phyloP scores from a whole-genome alignment of 1,139 yeast genomes.

The Eremothecium sinecaudum region DNA sequence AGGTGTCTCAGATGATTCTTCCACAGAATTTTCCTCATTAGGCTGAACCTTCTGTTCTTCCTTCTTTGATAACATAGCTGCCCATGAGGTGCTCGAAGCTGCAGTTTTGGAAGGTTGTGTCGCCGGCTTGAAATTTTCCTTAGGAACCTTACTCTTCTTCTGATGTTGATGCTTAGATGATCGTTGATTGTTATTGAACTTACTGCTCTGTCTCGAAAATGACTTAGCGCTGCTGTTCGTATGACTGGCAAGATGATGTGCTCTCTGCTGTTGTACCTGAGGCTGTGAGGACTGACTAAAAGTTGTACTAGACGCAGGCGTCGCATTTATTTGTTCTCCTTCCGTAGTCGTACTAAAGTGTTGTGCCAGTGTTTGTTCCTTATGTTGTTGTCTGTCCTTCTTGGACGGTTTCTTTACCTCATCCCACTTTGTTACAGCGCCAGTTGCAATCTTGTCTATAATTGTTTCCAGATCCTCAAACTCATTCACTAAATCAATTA shows the following conservation, averaged over 20 bases:
- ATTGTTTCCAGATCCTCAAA: conserved; percentile 70
- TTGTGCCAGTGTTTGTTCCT: conserved; percentile 10
- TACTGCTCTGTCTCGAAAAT: conserved; percentile 11
- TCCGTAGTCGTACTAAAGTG: conserved; percentile 13
- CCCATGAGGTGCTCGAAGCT: conserved; percentile 20
- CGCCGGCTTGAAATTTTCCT: conserved; percentile 17
- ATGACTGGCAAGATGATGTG: conserved; percentile 7
- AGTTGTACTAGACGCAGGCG: conserved; percentile 3
- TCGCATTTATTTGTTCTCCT: conserved; percentile 12
- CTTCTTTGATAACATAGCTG: conserved; percentile 15
- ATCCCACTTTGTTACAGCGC: conserved; percentile 54
- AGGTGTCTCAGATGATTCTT: conserved; percentile 3
- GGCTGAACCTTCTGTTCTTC: conserved; percentile 5
- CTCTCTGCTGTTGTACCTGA: conserved; percentile 11
- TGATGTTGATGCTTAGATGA: conserved; percentile 14
- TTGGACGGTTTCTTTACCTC: conserved; percentile 49
- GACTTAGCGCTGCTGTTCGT: conserved; percentile 12
- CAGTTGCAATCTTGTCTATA: conserved; percentile 80
- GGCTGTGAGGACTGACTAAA: conserved; percentile 10
- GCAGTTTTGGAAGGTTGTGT: conserved; percentile 17
- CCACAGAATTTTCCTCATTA: conserved; percentile 1
- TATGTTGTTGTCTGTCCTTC: conserved; percentile 31
- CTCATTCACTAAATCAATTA: conserved; percentile 65
- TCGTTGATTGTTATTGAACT: conserved; percentile 10
- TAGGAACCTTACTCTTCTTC: conserved; percentile 18